These are phyloP conservation scores for Cercophora scortea DNA, from an alignment of 495 filamentous ascomycete genomes.

Conservation along the genomic window DNA sequence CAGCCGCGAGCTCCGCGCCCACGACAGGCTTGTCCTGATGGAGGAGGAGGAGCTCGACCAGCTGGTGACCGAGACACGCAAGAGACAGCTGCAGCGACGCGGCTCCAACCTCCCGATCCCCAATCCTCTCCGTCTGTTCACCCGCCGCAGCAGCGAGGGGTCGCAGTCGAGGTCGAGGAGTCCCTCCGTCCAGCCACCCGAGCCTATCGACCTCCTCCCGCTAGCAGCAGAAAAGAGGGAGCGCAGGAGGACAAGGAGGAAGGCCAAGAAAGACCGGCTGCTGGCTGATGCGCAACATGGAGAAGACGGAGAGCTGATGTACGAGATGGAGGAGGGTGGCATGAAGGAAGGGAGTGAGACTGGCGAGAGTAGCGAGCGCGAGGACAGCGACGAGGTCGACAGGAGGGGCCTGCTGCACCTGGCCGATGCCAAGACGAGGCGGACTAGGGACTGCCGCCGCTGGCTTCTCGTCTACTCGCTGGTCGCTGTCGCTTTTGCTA, in stretches of 20 bases:
- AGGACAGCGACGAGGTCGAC: slow-evolving; percentile 47
- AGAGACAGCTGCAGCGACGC: slow-evolving; percentile 41
- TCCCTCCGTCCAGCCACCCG: slow-evolving; percentile 16
- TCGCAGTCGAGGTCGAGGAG: slow-evolving; percentile 22
- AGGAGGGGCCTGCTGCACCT: slow-evolving; percentile 35
- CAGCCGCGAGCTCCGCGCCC: slow-evolving; percentile 59
- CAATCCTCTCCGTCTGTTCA: slow-evolving; percentile 34
- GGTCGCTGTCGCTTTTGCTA: slow-evolving; percentile 42
- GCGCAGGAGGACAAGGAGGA: slow-evolving; percentile 30
- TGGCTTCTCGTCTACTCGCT: slow-evolving; percentile 47
- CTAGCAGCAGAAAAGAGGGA: slow-evolving; percentile 47
- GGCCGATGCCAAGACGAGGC: slow-evolving; percentile 35
- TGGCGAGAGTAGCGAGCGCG: slow-evolving; percentile 46
- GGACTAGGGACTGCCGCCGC: slow-evolving; percentile 34
- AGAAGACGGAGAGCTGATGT: slow-evolving; percentile 73
- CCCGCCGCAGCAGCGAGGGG: slow-evolving; percentile 24
- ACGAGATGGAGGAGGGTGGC: slow-evolving; percentile 79
- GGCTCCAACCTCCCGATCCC: slow-evolving; percentile 37
- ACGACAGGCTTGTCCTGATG: slow-evolving; percentile 69
- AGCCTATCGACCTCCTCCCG: slow-evolving; percentile 16
- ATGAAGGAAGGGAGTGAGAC: slow-evolving; percentile 55
- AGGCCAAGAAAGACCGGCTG: slow-evolving; percentile 41
- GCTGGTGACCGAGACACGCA: slow-evolving; percentile 49
- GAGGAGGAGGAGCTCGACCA: slow-evolving; percentile 87
- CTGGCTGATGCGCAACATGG: slow-evolving; percentile 42